Percentiles rank a stretch among this genome's conserved stretches.
Evolutionary conservation across 257 asterid species (phyloP).

Genomic region (Mitragyna speciosa): DNA sequence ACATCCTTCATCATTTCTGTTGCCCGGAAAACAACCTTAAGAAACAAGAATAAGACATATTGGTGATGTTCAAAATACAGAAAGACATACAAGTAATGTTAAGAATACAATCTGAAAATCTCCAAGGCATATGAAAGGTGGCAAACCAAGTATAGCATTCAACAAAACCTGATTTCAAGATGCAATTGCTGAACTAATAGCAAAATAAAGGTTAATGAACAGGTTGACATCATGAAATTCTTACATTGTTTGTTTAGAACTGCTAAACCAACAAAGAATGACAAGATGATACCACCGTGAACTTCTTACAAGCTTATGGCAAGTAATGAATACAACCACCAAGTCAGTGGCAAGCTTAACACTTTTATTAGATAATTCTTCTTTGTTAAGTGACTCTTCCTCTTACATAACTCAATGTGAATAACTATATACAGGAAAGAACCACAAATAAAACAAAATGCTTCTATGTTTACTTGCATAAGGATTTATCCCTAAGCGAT

Average conservation of each 20-base stretch:
- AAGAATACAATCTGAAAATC: neutral
- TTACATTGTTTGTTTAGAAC: neutral
- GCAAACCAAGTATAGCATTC: neutral
- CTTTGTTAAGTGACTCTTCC: neutral
- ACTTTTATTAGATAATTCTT: neutral
- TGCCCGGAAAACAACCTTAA: conserved; percentile 70
- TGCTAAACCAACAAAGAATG: neutral
- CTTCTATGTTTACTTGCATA: neutral
- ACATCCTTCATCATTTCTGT: conserved; percentile 66
- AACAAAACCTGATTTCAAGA: neutral
- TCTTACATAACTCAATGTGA: neutral
- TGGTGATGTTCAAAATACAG: neutral
- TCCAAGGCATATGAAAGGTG: conserved; percentile 4
- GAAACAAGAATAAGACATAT: conserved; percentile 18
- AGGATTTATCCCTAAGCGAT: neutral
- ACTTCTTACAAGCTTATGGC: neutral
- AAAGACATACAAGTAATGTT: conserved; percentile 1
- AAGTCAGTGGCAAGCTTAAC: neutral
- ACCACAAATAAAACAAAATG: no score
- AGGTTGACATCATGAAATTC: conserved; percentile 1
- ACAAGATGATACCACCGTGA: neutral
- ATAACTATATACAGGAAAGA: neutral
- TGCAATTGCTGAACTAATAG: neutral
- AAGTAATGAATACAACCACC: neutral
- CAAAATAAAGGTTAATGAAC: neutral